Evolutionary conservation across 768 basidiomycete species (phyloP), one percentile per base, ranked within the genome.

Genomic region (Psilocybe cubensis): DNA sequence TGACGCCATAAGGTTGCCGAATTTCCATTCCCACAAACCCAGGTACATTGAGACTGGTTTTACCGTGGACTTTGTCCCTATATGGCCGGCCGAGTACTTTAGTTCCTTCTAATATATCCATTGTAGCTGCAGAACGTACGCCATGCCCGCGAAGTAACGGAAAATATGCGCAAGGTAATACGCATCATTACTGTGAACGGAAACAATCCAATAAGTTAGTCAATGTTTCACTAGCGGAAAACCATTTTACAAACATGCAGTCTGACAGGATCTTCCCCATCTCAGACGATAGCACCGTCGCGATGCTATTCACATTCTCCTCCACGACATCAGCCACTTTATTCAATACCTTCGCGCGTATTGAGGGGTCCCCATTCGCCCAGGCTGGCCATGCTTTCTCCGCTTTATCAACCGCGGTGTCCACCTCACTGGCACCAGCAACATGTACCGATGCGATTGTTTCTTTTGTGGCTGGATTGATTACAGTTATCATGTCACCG

Each of bases 271-370:
- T 51, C 57, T 33, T 18, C 78, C 83, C 82, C 60, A 85, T 86
- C 69, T 92, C 83, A 57, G 88, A 72, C 5, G 64, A 53, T 46
- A 72, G 70, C 12, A 72, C 60, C 4, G 69, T 71, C 1, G 70
- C 62, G 21, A 76, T 59, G 52, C 72, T 72, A 12, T 70, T 68
- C 2, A 45, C 57, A 24, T 73, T 43, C 38, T 61, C 45, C 31
- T 71, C 70, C 35, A 74, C 63, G 2, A 73, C 63, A 35, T 73
- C 66, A 3, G 70, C 72, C n/a, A 76, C 61, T 40, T 72, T 74
- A 54, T 68, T 66, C 31, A 76, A 48, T 1, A 70, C 51, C 24
- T 67, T 64, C 20, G 69, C 70, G 6, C 74, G 68, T 10, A 56
- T 50, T 4, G 54, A 4, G 5, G 53, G 42, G 21, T 54, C 53